These are phyloP conservation scores for Omphalea diandra DNA, from an alignment of 441 rosid genomes.

Conservation along the genomic window DNA sequence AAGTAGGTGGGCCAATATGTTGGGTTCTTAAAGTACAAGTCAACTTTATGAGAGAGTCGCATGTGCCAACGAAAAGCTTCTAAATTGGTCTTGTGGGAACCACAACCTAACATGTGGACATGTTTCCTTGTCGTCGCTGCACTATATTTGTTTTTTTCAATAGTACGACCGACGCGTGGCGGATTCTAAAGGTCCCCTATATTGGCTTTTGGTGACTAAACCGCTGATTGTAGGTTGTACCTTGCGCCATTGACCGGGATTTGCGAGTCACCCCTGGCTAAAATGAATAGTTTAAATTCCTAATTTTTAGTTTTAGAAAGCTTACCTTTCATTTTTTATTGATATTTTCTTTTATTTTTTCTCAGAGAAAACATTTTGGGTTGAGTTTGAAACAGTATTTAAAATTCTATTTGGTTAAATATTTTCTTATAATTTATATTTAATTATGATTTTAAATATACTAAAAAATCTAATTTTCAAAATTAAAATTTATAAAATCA, in stretches of 20 bases:
- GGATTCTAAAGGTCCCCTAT: background rate
- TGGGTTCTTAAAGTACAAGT: slow-evolving; percentile 28
- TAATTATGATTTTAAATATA: no score
- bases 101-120: slow-evolving; percentile 28
- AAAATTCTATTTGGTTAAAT: no score
- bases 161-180: slow-evolving; percentile 24
- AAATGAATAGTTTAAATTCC: no score
- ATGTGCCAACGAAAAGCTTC: slow-evolving; percentile 17
- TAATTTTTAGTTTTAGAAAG: no score
- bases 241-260: background rate
- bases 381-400: no score
- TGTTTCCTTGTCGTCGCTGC: slow-evolving; percentile 38
- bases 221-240: no score
- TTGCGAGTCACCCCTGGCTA: background rate
- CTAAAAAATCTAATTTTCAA: no score
- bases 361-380: no score
- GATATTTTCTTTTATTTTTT: no score
- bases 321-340: no score
- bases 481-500: no score
- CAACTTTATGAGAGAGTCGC: slow-evolving; percentile 25
- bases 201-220: background rate
- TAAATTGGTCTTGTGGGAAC: slow-evolving; percentile 21
- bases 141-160: background rate
- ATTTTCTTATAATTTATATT: no score
- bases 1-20: slow-evolving; percentile 26